Conservation (phyloP, 108 stramenopile species). For the Chaetoceros muelleri region DNA sequence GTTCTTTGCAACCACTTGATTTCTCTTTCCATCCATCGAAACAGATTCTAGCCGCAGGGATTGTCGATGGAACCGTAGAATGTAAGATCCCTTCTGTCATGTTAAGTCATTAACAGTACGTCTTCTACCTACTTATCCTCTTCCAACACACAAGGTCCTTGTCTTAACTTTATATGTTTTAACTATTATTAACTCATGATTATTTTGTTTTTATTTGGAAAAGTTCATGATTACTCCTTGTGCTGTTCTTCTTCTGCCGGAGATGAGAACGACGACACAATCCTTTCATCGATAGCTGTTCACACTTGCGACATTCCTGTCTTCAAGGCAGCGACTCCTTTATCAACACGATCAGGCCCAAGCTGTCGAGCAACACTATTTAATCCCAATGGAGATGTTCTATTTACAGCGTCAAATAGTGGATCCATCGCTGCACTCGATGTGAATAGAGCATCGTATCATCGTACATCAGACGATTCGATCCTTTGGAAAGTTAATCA, state of each 20-base stretch:
- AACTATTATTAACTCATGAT: constrained; percentile 2
- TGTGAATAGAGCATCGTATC: constrained; percentile 38
- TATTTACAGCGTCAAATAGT: constrained; percentile 60
- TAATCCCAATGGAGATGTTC: constrained; percentile 38
- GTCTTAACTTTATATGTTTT: neutral
- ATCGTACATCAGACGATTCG: constrained; percentile 15
- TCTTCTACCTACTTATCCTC: neutral
- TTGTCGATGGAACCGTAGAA: constrained; percentile 81
- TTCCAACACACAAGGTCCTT: neutral
- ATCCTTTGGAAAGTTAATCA: constrained; percentile 48
- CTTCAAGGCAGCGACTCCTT: constrained; percentile 7
- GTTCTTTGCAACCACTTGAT: constrained; percentile 74
- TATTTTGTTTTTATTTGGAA: constrained; percentile 30
- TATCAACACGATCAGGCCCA: constrained; percentile 11
- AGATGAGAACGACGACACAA: constrained; percentile 57
- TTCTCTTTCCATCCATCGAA: constrained; percentile 62
- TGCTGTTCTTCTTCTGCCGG: constrained; percentile 19
- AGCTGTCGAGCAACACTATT: constrained; percentile 57
- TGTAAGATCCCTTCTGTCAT: constrained; percentile 1
- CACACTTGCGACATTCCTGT: constrained; percentile 23
- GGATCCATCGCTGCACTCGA: constrained; percentile 57
- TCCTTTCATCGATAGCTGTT: constrained; percentile 54
- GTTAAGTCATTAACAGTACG: neutral
- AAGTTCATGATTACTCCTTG: constrained; percentile 24
- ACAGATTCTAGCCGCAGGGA: constrained; percentile 49